Evolutionary conservation across 1,139 yeast genomes (phyloP).

Genomic region (Suhomyces taliae): DNA sequence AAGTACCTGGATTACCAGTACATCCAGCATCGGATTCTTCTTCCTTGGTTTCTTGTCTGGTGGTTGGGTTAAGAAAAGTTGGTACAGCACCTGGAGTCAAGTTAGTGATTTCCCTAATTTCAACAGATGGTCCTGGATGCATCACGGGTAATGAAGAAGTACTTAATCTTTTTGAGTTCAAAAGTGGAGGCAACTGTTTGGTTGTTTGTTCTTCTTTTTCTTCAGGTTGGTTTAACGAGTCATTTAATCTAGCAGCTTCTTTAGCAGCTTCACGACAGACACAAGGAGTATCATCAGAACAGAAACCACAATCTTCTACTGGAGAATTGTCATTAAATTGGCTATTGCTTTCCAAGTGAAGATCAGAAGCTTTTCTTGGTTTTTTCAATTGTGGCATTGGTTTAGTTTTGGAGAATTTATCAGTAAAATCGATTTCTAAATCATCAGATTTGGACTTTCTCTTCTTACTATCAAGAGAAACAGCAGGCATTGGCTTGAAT

Average conservation of each 20-base stretch:
- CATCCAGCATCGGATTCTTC: conserved; percentile 44
- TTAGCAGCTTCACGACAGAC: conserved; percentile 84
- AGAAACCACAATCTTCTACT: conserved; percentile 85
- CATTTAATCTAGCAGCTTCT: conserved; percentile 47
- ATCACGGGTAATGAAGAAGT: conserved; percentile 53
- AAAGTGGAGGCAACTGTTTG: conserved; percentile 37
- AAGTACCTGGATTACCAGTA: conserved; percentile 87
- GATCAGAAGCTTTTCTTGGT: conserved; percentile 7
- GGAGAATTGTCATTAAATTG: conserved; percentile 48
- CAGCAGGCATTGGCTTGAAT: conserved; percentile 62
- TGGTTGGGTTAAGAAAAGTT: conserved; percentile 30
- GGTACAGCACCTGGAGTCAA: conserved; percentile 46
- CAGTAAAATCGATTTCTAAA: conserved; percentile 56
- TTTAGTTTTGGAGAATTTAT: conserved; percentile 30
- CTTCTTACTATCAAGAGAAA: conserved; percentile 44
- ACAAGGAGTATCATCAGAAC: conserved; percentile 90
- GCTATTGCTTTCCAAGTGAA: conserved; percentile 7
- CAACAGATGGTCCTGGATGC: conserved; percentile 68
- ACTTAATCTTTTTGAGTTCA: conserved; percentile 21
- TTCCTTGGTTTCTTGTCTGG: conserved; percentile 14
- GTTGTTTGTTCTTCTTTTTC: conserved; percentile 20
- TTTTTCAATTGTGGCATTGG: conserved; percentile 9
- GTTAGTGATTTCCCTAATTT: conserved; percentile 46
- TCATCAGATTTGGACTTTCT: conserved; percentile 17
- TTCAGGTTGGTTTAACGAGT: conserved; percentile 22